Base-by-base conservation (phyloP, 495 filamentous ascomycete genomes). In the Tetracladium marchalianum region DNA sequence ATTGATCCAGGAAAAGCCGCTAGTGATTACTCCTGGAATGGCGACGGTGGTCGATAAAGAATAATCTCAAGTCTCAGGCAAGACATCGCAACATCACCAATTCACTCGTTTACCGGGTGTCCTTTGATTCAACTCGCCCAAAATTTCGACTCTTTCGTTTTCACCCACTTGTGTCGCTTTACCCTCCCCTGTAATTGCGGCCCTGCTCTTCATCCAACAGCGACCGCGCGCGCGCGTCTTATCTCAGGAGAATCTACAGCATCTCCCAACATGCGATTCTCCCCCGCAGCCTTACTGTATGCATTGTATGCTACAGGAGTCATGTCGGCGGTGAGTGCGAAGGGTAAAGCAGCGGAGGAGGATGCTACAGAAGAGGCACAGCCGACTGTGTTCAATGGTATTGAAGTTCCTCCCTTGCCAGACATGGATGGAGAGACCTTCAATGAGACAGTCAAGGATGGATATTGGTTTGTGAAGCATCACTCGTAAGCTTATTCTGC, bases 381-480 rank as follows among this genome's bases (percentile, higher is more conserved):
- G 52, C 62, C 62, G 36, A 89, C 86, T 13, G 71, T 73, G 17
- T 95, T 95, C 70, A 92, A 96, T 67, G 83, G 75, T 40, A 68
- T 86, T 33, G 70, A 75, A 49, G 87, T 95, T 11, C 88, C 89
- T 17, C 81, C 83, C 19, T 64, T 89, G 59, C 72, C 73, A 52
- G 77, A 72, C 39, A 47, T 87, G 38, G 72, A 66, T 0, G 71
- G 70, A 5, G 70, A 71, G 2, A 71, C 61, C 35, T 72, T 85
- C 35, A 69, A 78, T 12, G 66, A 75, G 44, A 63, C 70, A 5
- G 72, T 76, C 17, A 76, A 76, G 48, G 67, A 82, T 48, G 82
- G 82, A 38, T 78, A 78, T 56, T 83, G 81, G 81, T 73, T 89
- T 53, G 72, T 90, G 17, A 86, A 90, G 60, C 77, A 81, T 60